A percentile compares a stretch with the other conserved stretches of the same genome.
Evolutionary conservation across 2,329 filamentous ascomycete genomes (phyloP).

Genomic region (Ceratocystis harringtonii): DNA sequence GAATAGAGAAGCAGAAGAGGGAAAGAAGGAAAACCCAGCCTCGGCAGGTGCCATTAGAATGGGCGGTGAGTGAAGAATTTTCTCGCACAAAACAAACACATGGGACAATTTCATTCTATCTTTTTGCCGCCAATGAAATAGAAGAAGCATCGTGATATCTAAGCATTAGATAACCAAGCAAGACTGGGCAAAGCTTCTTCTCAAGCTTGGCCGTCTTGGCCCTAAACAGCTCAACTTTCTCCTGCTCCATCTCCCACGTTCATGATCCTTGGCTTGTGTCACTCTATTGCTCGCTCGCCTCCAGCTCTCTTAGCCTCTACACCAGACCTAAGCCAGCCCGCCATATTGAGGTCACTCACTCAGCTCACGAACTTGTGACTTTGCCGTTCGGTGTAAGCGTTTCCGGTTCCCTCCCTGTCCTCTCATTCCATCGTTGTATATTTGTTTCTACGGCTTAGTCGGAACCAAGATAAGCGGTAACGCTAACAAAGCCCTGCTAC

Average conservation of each 20-base stretch:
- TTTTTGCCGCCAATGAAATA: neutral
- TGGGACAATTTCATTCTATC: neutral
- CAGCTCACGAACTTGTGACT: neutral
- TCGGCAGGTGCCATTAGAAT: neutral
- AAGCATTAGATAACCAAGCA: neutral
- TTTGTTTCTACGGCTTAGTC: neutral
- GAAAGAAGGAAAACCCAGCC: neutral
- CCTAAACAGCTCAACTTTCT: neutral
- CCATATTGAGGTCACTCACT: neutral
- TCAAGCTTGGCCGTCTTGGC: neutral
- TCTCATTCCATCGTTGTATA: neutral
- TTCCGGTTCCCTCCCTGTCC: neutral
- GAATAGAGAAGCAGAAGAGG: neutral
- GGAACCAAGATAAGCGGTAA: neutral
- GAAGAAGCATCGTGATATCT: too few relatives aligned
- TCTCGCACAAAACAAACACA: neutral
- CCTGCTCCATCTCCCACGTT: neutral
- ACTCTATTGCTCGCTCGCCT: neutral
- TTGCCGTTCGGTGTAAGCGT: conserved; percentile 2
- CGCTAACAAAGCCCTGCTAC: neutral
- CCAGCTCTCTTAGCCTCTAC: neutral
- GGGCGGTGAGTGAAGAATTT: neutral
- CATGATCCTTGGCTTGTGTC: neutral
- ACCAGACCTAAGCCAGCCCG: neutral
- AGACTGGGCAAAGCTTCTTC: neutral